These are phyloP conservation scores for Barnettozyma hawaiiensis DNA, from an alignment of 1,139 yeast genomes.

Conservation along the genomic window DNA sequence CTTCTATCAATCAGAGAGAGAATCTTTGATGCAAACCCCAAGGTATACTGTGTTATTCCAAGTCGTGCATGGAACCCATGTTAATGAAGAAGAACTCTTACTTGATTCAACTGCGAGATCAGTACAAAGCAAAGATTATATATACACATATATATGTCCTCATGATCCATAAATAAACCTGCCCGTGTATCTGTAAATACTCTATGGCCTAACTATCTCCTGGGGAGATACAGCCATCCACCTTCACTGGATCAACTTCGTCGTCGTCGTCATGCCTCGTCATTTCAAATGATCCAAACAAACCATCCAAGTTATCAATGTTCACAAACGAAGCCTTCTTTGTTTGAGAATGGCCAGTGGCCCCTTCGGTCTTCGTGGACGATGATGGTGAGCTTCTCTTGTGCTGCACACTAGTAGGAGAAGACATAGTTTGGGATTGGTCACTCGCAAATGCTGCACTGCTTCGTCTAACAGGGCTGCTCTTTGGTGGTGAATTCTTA, in stretches of 20 bases:
- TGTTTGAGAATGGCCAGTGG: neutral
- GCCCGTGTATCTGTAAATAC: too few species aligned
- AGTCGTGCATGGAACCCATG: too few species aligned
- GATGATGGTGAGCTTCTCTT: slow-evolving; percentile 7
- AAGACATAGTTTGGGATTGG: neutral
- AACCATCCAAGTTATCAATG: slow-evolving; percentile 21
- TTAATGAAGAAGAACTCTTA: too few species aligned
- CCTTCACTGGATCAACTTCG: slow-evolving; percentile 18
- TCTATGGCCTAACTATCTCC: neutral
- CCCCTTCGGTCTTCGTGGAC: neutral
- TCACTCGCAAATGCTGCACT: neutral
- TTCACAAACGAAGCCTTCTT: slow-evolving; percentile 9
- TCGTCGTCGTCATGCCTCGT: slow-evolving; percentile 3
- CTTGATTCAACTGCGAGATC: too few species aligned
- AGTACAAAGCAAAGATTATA: too few species aligned
- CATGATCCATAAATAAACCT: too few species aligned
- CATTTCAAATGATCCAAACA: slow-evolving; percentile 9
- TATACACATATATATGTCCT: too few species aligned
- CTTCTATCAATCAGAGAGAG: too few species aligned
- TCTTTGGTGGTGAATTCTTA: slow-evolving; percentile 3
- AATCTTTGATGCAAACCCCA: too few species aligned
- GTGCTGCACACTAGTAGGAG: neutral
- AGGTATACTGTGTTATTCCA: too few species aligned
- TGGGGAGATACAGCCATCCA: slow-evolving; percentile 7
- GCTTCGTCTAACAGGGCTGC: slow-evolving; percentile 7